phyloP scores from a whole-genome alignment of 2,329 filamentous ascomycete genomes.

The Fusarium marasasianum region DNA sequence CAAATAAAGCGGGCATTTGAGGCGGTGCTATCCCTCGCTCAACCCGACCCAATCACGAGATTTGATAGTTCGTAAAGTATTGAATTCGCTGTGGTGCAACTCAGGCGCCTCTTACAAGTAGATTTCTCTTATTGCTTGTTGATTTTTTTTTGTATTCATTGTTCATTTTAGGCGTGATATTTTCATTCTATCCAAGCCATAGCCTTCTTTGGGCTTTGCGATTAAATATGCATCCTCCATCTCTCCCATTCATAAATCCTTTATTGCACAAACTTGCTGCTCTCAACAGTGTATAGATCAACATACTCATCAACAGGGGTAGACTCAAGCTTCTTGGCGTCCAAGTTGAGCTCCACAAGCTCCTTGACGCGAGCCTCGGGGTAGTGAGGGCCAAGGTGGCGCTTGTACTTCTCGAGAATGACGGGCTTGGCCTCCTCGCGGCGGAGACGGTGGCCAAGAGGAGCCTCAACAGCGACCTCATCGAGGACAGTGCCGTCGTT shows the following conservation, averaged over 20 bases:
- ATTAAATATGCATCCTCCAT: slow-evolving; percentile 17
- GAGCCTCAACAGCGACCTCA: slow-evolving; percentile 92
- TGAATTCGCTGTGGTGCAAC: slow-evolving; percentile 4
- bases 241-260: background rate
- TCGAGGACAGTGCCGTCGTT: slow-evolving; percentile 93
- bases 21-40: slow-evolving; percentile 39
- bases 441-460: slow-evolving; percentile 88
- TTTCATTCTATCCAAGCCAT: slow-evolving; percentile 6
- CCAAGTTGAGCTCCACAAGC: slow-evolving; percentile 81
- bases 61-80: background rate
- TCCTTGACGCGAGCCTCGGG: slow-evolving; percentile 79
- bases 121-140: background rate
- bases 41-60: slow-evolving; percentile 31
- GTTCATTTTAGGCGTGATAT: slow-evolving; percentile 16
- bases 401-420: slow-evolving; percentile 94
- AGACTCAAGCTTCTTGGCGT: slow-evolving; percentile 78
- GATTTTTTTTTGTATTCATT: slow-evolving; percentile 6
- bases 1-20: slow-evolving; percentile 37
- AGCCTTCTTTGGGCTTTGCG: slow-evolving; percentile 26
- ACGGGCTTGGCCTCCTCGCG: slow-evolving; percentile 98
- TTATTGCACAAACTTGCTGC: slow-evolving; percentile 64
- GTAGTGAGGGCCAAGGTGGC: slow-evolving; percentile 88
- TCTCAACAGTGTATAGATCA: slow-evolving; percentile 76
- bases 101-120: background rate
- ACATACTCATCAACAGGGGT: slow-evolving; percentile 94